Conservation (phyloP, 192 early-diverging fungal species). For the Podila epicladia region DNA sequence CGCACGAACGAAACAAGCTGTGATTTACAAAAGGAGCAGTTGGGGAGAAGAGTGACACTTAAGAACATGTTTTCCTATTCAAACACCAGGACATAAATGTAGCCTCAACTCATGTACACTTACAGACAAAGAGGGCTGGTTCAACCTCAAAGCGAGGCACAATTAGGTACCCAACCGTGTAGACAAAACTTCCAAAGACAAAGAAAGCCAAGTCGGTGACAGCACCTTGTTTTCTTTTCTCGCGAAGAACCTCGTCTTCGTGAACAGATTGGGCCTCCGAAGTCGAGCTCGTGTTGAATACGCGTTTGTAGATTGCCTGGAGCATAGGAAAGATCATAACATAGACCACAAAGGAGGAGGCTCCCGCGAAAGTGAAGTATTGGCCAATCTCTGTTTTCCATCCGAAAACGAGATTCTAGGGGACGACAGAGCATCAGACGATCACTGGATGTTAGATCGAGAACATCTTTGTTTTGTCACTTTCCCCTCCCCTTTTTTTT, state of each 20-base stretch:
- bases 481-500: not conserved
- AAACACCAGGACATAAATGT: not conserved
- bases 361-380: conserved; percentile 13
- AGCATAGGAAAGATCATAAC: conserved; percentile 23
- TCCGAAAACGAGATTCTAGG: conserved; percentile 34
- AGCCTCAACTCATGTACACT: not conserved
- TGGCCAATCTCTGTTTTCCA: conserved; percentile 11
- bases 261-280: not conserved
- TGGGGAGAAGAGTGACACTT: not conserved
- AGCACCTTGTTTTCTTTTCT: not conserved
- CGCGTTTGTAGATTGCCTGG: conserved; percentile 16
- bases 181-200: conserved; percentile 29
- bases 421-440: not conserved
- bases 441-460: too few relatives aligned
- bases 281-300: not conserved
- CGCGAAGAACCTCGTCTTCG: not conserved
- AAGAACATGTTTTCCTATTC: too few relatives aligned
- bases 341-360: conserved; percentile 22
- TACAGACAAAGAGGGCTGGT: conserved; percentile 12
- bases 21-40: not conserved
- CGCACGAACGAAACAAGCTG: conserved; percentile 19
- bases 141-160: conserved; percentile 10
- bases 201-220: conserved; percentile 25
- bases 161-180: conserved; percentile 6
- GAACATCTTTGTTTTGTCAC: too few relatives aligned